Base-by-base conservation (phyloP, 2,329 filamentous ascomycete genomes). In the Claviceps paspali region DNA sequence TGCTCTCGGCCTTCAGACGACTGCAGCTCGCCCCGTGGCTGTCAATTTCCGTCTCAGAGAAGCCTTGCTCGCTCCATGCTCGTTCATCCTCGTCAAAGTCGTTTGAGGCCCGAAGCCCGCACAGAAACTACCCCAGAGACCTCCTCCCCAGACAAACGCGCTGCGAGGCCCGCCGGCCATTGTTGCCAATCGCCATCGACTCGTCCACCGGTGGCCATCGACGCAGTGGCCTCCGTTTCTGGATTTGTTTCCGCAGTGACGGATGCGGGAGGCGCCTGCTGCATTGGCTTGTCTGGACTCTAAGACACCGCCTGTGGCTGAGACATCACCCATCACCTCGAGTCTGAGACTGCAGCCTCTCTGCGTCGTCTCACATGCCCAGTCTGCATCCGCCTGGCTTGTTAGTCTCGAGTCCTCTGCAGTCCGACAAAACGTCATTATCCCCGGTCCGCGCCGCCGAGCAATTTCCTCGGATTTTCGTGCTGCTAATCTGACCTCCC, bases 221-320 rank as follows among this genome's bases (percentile, higher is more conserved):
- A 26, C 28, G 28, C 21, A 27, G 22, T n/a, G 21, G 23, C n/a
- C n/a, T n/a, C 30, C 7, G 29, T 19, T 33, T 23, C 31, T 35
- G 32, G 32, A 35, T 26, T 36, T 43, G 43, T 48, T 39, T 41
- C 44, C 47, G 17, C 41, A 45, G 47, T 41, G 47, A 47, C 44
- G 43, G 33, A 42, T 46, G 44, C 41, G 37, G 45, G 33, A 21
- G n/a, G 41, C 39, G 32, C 35, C 33, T 29, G 12, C 21, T 27
- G 35, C 27, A 23, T 29, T 29, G 23, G 26, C 30, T 26, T 36
- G 33, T 35, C 38, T 23, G n/a, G 8, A 23, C 38, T 35, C 43
- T 38, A 38, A 37, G 38, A 43, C 43, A 41, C 36, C 29, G 26
- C 18, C n/a, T 39, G 46, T 46, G 46, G 46, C 45, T 48, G 45